phyloP scores from a whole-genome alignment of 441 rosid species.

The Rhodomyrtus psidioides region DNA sequence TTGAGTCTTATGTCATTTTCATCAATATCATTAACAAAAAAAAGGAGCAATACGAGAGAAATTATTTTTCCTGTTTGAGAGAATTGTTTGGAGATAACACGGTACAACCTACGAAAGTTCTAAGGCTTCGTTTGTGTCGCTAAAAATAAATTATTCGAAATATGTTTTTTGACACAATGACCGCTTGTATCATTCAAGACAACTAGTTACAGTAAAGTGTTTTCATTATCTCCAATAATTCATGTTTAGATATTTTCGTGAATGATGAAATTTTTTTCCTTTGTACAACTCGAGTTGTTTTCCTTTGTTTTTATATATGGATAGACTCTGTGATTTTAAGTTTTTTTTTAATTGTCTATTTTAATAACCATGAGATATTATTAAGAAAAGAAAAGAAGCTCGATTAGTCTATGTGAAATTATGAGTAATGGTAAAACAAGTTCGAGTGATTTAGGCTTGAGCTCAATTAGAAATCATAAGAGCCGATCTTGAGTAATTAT shows the following conservation, averaged over 20 bases:
- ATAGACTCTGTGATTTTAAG: not conserved
- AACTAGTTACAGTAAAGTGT: too few relatives aligned
- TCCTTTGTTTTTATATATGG: not conserved
- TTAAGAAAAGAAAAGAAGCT: not conserved
- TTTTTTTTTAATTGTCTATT: not conserved
- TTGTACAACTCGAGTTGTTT: not conserved
- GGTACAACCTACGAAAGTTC: not conserved
- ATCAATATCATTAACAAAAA: too few relatives aligned
- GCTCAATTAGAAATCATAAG: not conserved
- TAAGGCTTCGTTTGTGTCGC: too few relatives aligned
- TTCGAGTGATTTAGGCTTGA: not conserved
- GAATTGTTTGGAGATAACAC: not conserved
- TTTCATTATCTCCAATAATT: too few relatives aligned
- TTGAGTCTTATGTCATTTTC: too few relatives aligned
- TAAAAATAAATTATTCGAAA: too few relatives aligned
- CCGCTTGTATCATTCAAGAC: too few relatives aligned
- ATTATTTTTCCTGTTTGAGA: not conserved
- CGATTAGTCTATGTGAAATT: not conserved
- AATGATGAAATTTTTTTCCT: too few relatives aligned
- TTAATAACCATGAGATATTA: not conserved
- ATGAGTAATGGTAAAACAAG: accelerated
- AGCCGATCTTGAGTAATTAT: not conserved
- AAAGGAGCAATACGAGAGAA: too few relatives aligned
- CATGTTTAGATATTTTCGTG: too few relatives aligned
- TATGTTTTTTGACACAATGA: too few relatives aligned